Percentiles rank a stretch among this genome's conserved stretches.
Conservation (phyloP, 345 rosid species). For the Erysimum cheiranthoides region DNA sequence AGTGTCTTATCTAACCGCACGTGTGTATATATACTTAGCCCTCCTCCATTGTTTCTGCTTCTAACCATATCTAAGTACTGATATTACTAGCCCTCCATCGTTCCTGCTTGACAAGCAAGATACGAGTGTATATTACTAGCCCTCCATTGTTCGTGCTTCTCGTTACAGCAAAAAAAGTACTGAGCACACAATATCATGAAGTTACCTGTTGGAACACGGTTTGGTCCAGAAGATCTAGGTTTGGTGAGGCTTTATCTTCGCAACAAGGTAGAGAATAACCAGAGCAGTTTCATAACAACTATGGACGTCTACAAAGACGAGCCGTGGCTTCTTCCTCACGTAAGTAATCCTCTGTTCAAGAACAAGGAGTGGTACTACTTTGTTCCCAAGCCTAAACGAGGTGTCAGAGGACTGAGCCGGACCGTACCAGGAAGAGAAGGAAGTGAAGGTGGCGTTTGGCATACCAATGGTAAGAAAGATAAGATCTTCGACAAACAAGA, state of each 20-base stretch:
- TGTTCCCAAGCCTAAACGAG: slow-evolving; percentile 1
- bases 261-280: background rate
- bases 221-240: background rate
- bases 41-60: too few species aligned
- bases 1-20: too few species aligned
- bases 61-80: background rate
- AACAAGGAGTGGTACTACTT: slow-evolving; percentile 19
- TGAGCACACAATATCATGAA: background rate
- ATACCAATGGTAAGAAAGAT: background rate
- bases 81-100: too few species aligned
- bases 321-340: slow-evolving; percentile 33
- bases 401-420: background rate
- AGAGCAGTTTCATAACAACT: slow-evolving; percentile 15
- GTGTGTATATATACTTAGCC: too few species aligned
- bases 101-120: too few species aligned
- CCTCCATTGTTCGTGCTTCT: background rate
- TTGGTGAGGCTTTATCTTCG: background rate
- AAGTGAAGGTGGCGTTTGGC: slow-evolving; percentile 24
- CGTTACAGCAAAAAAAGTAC: too few species aligned
- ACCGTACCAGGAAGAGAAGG: background rate
- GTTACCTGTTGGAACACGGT: background rate
- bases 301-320: slow-evolving; percentile 20
- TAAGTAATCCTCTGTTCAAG: background rate
- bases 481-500: background rate
- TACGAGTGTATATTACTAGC: too few species aligned